A percentile compares a stretch with the other conserved stretches of the same genome.
phyloP scores from a whole-genome alignment of 176 grass and related monocot species.

The Carex parvula region DNA sequence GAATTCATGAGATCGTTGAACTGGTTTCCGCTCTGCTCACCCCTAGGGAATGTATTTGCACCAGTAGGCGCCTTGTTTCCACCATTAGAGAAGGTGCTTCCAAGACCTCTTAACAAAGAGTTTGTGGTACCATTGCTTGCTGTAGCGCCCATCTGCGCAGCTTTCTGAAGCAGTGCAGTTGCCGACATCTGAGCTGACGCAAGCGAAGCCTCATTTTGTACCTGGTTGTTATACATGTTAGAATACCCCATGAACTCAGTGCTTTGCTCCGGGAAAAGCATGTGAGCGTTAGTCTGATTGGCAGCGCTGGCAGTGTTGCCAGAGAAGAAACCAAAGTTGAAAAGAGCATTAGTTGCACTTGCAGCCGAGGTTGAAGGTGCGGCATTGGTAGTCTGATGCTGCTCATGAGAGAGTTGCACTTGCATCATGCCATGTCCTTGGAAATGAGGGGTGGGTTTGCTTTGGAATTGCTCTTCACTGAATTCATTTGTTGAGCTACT shows the following conservation, averaged over 20 bases:
- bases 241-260: slow-evolving; percentile 25
- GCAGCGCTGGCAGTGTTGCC: slow-evolving; percentile 24
- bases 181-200: slow-evolving; percentile 66
- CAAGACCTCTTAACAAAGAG: slow-evolving; percentile 52
- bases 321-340: slow-evolving; percentile 63
- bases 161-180: slow-evolving; percentile 86
- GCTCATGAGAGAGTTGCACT: slow-evolving; percentile 55
- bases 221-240: slow-evolving; percentile 26
- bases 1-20: slow-evolving; percentile 87
- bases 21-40: slow-evolving; percentile 39
- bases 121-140: slow-evolving; percentile 28
- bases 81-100: slow-evolving; percentile 32
- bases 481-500: slow-evolving; percentile 35
- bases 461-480: slow-evolving; percentile 59
- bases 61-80: background rate
- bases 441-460: slow-evolving; percentile 48
- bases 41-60: slow-evolving; percentile 20
- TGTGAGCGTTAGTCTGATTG: slow-evolving; percentile 37
- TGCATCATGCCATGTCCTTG: slow-evolving; percentile 80
- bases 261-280: slow-evolving; percentile 44
- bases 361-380: slow-evolving; percentile 28
- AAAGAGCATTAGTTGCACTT: slow-evolving; percentile 21
- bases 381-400: slow-evolving; percentile 38
- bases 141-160: slow-evolving; percentile 79
- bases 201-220: slow-evolving; percentile 8